These are phyloP conservation scores for Amanita phalloides DNA, from an alignment of 768 basidiomycete species.

Conservation along the genomic window DNA sequence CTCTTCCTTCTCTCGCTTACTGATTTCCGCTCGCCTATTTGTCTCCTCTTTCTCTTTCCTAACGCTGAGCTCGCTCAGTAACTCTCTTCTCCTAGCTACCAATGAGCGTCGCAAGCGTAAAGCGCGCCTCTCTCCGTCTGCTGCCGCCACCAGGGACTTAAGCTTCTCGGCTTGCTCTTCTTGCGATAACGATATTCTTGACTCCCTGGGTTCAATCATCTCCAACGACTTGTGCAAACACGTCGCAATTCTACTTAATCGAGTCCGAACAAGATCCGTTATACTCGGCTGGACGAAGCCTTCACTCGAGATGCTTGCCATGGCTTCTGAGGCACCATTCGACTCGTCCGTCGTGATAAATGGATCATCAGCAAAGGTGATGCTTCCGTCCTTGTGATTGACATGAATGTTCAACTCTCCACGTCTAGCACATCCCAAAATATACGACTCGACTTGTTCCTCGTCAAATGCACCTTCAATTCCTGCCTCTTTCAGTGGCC, in stretches of 20 bases:
- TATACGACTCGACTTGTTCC: constrained; percentile 80
- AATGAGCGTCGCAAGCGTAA: constrained; percentile 68
- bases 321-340: constrained; percentile 17
- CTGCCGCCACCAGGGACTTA: constrained; percentile 46
- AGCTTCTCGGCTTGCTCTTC: constrained; percentile 54
- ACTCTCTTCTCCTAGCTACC: constrained; percentile 75
- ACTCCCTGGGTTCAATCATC: constrained; percentile 34
- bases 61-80: constrained; percentile 73
- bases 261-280: constrained; percentile 63
- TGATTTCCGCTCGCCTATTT: constrained; percentile 61
- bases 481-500: constrained; percentile 53
- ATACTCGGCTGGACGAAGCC: constrained; percentile 58
- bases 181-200: constrained; percentile 20
- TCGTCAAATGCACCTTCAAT: constrained; percentile 50
- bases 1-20: constrained; percentile 58
- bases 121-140: constrained; percentile 69
- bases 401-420: constrained; percentile 81
- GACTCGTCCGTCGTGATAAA: constrained; percentile 38
- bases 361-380: constrained; percentile 76
- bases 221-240: constrained; percentile 65
- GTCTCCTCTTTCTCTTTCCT: constrained; percentile 87
- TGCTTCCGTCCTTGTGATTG: constrained; percentile 78
- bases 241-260: constrained; percentile 65
- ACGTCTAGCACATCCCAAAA: constrained; percentile 85
- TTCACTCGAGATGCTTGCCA: constrained; percentile 17